These are phyloP conservation scores for Leccinum subgranulosum DNA, from an alignment of 768 basidiomycete species.

Conservation along the genomic window DNA sequence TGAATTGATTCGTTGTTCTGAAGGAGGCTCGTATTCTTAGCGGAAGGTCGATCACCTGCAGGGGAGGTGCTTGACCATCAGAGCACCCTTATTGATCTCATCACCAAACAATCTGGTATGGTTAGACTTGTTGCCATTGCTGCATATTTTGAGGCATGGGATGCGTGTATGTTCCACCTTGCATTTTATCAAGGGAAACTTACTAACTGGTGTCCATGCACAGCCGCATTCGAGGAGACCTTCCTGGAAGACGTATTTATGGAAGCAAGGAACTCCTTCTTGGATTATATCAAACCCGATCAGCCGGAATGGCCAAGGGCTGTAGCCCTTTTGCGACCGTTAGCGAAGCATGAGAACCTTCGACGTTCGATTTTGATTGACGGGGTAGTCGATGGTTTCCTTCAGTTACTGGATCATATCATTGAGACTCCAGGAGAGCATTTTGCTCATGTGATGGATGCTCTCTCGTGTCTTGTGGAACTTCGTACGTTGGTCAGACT, in stretches of 20 bases:
- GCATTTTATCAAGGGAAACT: not conserved
- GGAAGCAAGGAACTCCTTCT: constrained; percentile 5
- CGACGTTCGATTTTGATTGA: constrained; percentile 8
- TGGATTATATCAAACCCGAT: constrained; percentile 2
- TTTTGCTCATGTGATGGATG: constrained; percentile 17
- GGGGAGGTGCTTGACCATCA: constrained; percentile 1
- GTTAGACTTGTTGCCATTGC: constrained; percentile 13
- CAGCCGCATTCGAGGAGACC: not conserved
- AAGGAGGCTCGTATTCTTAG: not conserved
- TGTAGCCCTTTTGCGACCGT: constrained; percentile 14
- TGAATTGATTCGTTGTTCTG: not conserved
- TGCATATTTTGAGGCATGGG: constrained; percentile 12
- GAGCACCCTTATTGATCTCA: constrained; percentile 3
- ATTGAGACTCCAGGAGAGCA: constrained; percentile 1
- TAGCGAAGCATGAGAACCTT: constrained; percentile 12
- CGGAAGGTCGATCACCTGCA: constrained; percentile 1
- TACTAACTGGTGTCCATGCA: not conserved
- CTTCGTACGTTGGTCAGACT: not conserved
- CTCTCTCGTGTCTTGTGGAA: constrained; percentile 11
- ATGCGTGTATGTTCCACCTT: constrained; percentile 4
- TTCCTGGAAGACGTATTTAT: constrained; percentile 2
- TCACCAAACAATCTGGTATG: constrained; percentile 3
- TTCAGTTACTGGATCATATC: constrained; percentile 6
- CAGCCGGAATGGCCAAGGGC: constrained; percentile 15
- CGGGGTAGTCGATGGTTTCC: constrained; percentile 8